phyloP scores from a whole-genome alignment of 1,284 basidiomycete species.

The Mrakiaceae sp. region DNA sequence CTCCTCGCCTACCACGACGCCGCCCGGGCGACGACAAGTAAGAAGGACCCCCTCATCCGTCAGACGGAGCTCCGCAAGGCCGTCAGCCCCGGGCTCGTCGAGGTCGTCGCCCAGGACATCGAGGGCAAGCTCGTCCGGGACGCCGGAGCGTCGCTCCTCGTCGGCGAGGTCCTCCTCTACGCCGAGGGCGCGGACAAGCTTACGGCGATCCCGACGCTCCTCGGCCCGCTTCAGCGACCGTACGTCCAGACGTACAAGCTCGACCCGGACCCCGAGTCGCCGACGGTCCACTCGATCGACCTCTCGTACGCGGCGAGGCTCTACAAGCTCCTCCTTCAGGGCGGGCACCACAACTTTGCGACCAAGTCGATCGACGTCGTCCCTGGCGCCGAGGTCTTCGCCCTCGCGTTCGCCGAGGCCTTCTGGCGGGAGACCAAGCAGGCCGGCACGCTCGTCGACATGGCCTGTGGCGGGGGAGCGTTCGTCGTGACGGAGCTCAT shows the following conservation, averaged over 20 bases:
- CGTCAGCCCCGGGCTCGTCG: conserved; percentile 56
- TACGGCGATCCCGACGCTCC: conserved; percentile 41
- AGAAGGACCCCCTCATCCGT: conserved; percentile 55
- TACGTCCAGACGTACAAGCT: conserved; percentile 22
- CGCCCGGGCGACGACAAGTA: conserved; percentile 63
- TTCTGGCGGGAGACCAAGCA: conserved; percentile 45
- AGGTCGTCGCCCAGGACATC: conserved; percentile 52
- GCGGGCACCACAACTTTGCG: conserved; percentile 67
- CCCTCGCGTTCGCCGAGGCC: conserved; percentile 45
- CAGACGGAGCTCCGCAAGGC: conserved; percentile 55
- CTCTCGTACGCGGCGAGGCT: conserved; percentile 65
- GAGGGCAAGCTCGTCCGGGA: conserved; percentile 50
- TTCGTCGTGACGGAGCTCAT: conserved; percentile 70
- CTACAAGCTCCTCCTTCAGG: conserved; percentile 75
- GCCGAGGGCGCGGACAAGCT: conserved; percentile 44
- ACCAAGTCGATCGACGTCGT: conserved; percentile 44
- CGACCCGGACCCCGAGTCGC: conserved; percentile 28
- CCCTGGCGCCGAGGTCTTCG: conserved; percentile 43
- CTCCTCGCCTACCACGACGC: conserved; percentile 52
- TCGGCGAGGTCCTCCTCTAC: conserved; percentile 67
- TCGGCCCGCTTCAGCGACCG: conserved; percentile 32
- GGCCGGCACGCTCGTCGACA: conserved; percentile 38
- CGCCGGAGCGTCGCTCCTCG: conserved; percentile 61
- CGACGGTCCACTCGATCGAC: conserved; percentile 51
- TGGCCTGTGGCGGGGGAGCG: conserved; percentile 57